Evolutionary conservation across 2,329 filamentous ascomycete genomes (phyloP).

Genomic region (Stagonosporopsis vannaccii): DNA sequence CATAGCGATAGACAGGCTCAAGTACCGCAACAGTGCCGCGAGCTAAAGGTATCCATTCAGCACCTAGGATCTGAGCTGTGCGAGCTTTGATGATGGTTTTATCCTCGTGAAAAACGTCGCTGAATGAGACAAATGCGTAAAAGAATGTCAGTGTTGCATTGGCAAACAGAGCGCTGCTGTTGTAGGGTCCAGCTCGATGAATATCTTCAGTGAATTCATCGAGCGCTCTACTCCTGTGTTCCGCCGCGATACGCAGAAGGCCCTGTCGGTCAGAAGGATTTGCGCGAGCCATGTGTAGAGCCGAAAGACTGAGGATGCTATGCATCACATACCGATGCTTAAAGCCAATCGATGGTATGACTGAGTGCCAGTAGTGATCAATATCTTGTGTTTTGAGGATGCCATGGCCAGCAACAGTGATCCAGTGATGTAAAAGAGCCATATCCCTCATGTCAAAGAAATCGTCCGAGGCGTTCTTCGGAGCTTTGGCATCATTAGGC

Average conservation of each 20-base stretch:
- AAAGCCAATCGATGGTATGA: constrained; percentile 23
- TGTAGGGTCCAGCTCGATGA: background rate
- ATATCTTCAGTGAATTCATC: constrained; percentile 22
- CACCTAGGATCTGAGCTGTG: constrained; percentile 22
- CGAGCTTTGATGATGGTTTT: background rate
- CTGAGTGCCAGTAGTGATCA: constrained; percentile 23
- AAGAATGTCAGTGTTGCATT: constrained; percentile 23
- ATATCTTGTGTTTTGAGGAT: constrained; percentile 13
- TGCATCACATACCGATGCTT: constrained; percentile 26
- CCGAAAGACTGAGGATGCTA: constrained; percentile 25
- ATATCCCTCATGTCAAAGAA: constrained; percentile 24
- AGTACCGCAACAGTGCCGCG: constrained; percentile 21
- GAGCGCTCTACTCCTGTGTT: constrained; percentile 22
- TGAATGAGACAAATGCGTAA: constrained; percentile 24
- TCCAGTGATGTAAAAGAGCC: constrained; percentile 31
- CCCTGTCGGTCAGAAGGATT: constrained; percentile 8
- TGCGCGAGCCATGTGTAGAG: constrained; percentile 26
- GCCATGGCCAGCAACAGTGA: constrained; percentile 19
- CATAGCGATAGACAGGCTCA: background rate
- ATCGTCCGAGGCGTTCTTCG: background rate
- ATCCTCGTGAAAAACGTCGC: constrained; percentile 4
- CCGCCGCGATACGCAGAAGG: constrained; percentile 13
- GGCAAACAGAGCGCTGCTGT: constrained; percentile 25
- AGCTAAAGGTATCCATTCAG: constrained; percentile 27
- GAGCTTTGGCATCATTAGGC: background rate